phyloP scores from a whole-genome alignment of 139 green algal species.

The Tetradesmus obliquus region DNA sequence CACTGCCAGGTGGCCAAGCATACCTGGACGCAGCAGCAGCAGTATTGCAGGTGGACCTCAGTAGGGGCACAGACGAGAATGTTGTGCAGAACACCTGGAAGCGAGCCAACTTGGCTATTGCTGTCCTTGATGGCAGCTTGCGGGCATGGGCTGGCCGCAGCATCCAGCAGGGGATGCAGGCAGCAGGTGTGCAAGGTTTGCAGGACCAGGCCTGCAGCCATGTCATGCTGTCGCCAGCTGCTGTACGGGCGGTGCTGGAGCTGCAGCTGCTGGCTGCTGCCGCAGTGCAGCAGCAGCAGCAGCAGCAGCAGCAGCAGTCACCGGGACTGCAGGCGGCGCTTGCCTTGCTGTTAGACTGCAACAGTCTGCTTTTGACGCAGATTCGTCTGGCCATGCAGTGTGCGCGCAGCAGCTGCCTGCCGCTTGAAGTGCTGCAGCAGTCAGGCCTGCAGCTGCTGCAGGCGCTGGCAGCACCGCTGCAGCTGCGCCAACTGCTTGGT shows the following conservation, averaged over 20 bases:
- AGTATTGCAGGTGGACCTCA: background rate
- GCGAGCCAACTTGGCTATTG: no score
- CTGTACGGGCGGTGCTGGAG: background rate
- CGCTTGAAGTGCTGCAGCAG: background rate
- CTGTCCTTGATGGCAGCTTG: no score
- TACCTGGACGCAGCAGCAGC: background rate
- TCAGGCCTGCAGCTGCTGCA: background rate
- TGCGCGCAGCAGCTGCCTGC: background rate
- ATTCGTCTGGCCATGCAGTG: background rate
- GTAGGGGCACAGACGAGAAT: no score
- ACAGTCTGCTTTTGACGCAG: background rate
- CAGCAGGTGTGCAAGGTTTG: background rate
- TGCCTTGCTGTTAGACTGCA: background rate
- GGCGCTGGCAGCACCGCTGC: background rate
- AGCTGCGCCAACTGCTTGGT: background rate
- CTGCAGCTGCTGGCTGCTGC: background rate
- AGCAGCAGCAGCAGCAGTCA: background rate
- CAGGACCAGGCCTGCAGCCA: no score
- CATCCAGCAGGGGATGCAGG: no score
- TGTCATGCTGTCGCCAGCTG: background rate
- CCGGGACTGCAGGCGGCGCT: no score
- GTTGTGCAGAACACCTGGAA: no score
- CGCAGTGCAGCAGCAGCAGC: background rate
- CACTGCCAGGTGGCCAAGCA: background rate
- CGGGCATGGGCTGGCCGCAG: no score